phyloP scores from a whole-genome alignment of 768 basidiomycete genomes.

The Thelephora ganbajun region DNA sequence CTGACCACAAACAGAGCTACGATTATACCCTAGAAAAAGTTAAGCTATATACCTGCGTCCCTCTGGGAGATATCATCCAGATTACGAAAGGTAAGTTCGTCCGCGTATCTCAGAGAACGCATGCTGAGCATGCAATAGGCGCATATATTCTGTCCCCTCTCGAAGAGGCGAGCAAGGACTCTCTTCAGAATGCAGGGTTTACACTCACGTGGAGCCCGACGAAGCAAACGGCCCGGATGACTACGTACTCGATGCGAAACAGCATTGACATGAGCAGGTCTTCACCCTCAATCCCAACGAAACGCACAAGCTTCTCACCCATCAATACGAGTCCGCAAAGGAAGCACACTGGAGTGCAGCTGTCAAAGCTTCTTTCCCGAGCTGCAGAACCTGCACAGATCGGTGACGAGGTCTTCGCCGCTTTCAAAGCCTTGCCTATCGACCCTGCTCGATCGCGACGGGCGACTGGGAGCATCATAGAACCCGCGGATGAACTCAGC shows the following conservation, averaged over 20 bases:
- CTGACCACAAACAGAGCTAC: conserved; percentile 46
- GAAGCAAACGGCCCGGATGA: conserved; percentile 60
- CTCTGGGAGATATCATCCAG: conserved; percentile 61
- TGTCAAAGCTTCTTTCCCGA: conserved; percentile 23
- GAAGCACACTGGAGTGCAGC: background rate
- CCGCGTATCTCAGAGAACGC: background rate
- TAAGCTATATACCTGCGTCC: conserved; percentile 78
- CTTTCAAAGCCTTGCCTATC: conserved; percentile 71
- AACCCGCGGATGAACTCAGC: conserved; percentile 46
- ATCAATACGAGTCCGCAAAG: too few relatives aligned
- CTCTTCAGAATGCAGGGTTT: conserved; percentile 82
- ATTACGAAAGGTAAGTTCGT: conserved; percentile 58
- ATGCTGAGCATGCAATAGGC: conserved; percentile 29
- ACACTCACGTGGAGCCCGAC: conserved; percentile 63
- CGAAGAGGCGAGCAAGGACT: conserved; percentile 84
- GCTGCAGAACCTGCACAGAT: conserved; percentile 19
- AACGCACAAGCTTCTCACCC: background rate
- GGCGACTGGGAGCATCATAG: conserved; percentile 36
- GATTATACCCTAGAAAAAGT: conserved; percentile 92
- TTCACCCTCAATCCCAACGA: conserved; percentile 3
- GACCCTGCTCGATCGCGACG: conserved; percentile 40
- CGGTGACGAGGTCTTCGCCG: conserved; percentile 38
- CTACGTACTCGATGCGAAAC: conserved; percentile 81
- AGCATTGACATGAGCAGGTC: conserved; percentile 21
- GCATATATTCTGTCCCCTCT: conserved; percentile 90